phyloP scores from a whole-genome alignment of 164 flowering plant species.

The Chimonanthus praecox region DNA sequence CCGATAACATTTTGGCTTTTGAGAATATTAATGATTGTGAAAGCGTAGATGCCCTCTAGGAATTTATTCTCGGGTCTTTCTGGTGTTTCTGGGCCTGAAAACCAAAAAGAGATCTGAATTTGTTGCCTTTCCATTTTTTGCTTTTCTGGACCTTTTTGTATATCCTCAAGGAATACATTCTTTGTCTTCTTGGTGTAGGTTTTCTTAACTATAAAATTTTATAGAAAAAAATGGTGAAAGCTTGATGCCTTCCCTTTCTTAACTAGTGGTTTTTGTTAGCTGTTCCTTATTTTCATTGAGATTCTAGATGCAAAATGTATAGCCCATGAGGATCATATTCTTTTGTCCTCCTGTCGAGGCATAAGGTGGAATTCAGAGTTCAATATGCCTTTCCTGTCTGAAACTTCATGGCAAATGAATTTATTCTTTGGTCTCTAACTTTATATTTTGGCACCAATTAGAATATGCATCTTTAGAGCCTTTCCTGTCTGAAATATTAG shows the following conservation, averaged over 20 bases:
- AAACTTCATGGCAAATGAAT: neutral
- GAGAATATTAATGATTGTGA: neutral
- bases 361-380: neutral
- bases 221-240: neutral
- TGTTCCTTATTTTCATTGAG: neutral
- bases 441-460: too few species aligned
- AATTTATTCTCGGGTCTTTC: neutral
- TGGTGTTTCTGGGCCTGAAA: neutral
- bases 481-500: too few species aligned
- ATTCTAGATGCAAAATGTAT: neutral
- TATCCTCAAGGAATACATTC: neutral
- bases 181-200: neutral
- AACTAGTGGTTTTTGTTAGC: neutral
- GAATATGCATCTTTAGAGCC: too few species aligned
- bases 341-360: neutral
- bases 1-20: too few species aligned
- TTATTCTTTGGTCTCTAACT: neutral
- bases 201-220: neutral
- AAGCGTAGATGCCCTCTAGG: neutral
- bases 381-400: slow-evolving; percentile 10
- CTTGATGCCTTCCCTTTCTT: slow-evolving; percentile 2
- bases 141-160: neutral
- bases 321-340: neutral
- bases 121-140: neutral
- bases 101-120: neutral